Evolutionary conservation across 192 early-diverging fungal genomes (phyloP).

Genomic region (Gaertneriomyces sp.): DNA sequence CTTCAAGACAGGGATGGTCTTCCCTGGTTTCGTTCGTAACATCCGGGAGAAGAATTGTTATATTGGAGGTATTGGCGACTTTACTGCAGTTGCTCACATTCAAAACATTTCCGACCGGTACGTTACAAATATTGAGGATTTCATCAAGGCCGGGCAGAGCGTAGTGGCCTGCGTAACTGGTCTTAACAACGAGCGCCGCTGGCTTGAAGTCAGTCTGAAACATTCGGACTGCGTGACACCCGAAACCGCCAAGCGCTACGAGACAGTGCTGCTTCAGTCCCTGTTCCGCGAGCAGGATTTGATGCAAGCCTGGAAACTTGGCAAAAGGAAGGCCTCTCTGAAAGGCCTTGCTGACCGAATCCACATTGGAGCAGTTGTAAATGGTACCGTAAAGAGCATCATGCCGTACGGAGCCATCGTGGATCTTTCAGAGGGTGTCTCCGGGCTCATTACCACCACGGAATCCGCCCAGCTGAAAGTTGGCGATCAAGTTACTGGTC

Average conservation of each 20-base stretch:
- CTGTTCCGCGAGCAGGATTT: slow-evolving; percentile 37
- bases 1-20: slow-evolving; percentile 57
- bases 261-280: slow-evolving; percentile 22
- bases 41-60: slow-evolving; percentile 67
- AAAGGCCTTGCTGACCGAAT: slow-evolving; percentile 13
- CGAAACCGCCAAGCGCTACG: background rate
- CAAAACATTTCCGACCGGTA: slow-evolving; percentile 61
- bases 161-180: slow-evolving; percentile 60
- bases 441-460: slow-evolving; percentile 54
- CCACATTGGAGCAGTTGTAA: slow-evolving; percentile 47
- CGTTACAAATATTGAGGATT: slow-evolving; percentile 51
- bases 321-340: slow-evolving; percentile 4
- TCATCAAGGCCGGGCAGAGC: slow-evolving; percentile 62
- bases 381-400: slow-evolving; percentile 44
- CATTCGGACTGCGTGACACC: slow-evolving; percentile 40
- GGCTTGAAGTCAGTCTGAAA: slow-evolving; percentile 65
- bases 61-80: slow-evolving; percentile 58
- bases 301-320: background rate
- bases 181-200: slow-evolving; percentile 48
- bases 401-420: slow-evolving; percentile 60
- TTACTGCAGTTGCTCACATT: slow-evolving; percentile 57
- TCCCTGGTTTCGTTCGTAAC: slow-evolving; percentile 71
- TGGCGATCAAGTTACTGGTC: slow-evolving; percentile 49
- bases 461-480: slow-evolving; percentile 35
- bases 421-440: slow-evolving; percentile 40